Conservation (phyloP, 2,329 filamentous ascomycete species). For the Penicillium sp. region DNA sequence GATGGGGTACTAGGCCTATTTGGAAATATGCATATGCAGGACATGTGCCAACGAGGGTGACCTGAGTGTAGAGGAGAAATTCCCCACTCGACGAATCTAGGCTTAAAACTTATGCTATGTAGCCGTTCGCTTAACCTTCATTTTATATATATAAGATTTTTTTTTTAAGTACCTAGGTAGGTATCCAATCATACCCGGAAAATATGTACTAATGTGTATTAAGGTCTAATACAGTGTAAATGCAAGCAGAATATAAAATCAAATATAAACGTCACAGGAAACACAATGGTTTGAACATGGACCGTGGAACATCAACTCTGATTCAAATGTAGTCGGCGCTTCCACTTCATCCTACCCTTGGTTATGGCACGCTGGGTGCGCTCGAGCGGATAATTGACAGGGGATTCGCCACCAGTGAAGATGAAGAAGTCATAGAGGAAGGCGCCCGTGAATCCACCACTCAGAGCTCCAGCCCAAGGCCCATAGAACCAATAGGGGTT, state of each 20-base stretch:
- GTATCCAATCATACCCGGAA: no score
- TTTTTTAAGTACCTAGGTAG: no score
- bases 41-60: background rate
- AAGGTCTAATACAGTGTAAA: background rate
- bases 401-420: constrained; percentile 52
- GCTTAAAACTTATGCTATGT: background rate
- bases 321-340: constrained; percentile 25
- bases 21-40: constrained; percentile 10
- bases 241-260: no score
- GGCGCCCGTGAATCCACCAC: constrained; percentile 45
- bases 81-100: background rate
- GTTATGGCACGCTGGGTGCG: constrained; percentile 41
- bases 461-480: constrained; percentile 41
- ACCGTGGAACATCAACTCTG: background rate
- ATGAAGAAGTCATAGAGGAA: constrained; percentile 54
- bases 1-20: background rate
- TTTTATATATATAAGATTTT: background rate
- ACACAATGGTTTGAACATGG: background rate
- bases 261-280: background rate
- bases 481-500: constrained; percentile 50
- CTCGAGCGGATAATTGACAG: constrained; percentile 52
- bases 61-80: background rate
- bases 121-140: background rate
- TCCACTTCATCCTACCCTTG: constrained; percentile 47
- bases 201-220: background rate